Evolutionary conservation across 495 filamentous ascomycete genomes (phyloP), one percentile per base, ranked within the genome.

Genomic region (Penicillium crystallinum): DNA sequence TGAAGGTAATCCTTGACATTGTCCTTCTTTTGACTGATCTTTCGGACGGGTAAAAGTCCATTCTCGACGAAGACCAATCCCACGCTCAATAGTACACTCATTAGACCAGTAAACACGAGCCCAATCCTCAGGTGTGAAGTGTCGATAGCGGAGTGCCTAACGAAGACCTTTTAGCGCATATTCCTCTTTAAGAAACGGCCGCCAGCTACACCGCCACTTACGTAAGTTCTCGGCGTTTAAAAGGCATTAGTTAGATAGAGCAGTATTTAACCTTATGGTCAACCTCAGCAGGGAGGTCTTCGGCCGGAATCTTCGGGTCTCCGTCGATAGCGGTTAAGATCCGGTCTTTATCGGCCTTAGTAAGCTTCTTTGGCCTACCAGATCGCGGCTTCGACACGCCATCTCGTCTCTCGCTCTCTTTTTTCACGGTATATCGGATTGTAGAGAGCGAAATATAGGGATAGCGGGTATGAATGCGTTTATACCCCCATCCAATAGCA

Each of bases 401-500:
- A n/a, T n/a, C n/a, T n/a, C n/a, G n/a, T n/a, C n/a, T n/a, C n/a
- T 58, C 51, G 11, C 0, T 25, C 42, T 58, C 56, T 22, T 54
- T 58, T 23, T 41, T 54, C 3, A 58, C 37, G 8, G 51, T 51
- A 48, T 58, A 54, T 38, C 44, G 49, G n/a, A 57, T 53, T 23
- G 22, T 48, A 17, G 49, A 58, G 12, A 58, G 9, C 7, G 53
- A 11, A 6, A 56, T 54, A 4, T 33, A 41, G 0, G 53, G 57
- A 44, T 61, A 54, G 3, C 46, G 49, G 11, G 45, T 23, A 34
- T 60, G 48, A 27, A 60, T 60, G 14, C 53, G 49, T 14, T 46
- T 53, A 56, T 59, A 56, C 8, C 53, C 57, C 53, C 43, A 59
- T 10, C 33, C 14, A 40, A 53, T 48, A 38, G 54, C 40, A 19